Evolutionary conservation across 176 grass and related monocot species (phyloP), one percentile per base, ranked within the genome.

Genomic region (Musa itinerans): DNA sequence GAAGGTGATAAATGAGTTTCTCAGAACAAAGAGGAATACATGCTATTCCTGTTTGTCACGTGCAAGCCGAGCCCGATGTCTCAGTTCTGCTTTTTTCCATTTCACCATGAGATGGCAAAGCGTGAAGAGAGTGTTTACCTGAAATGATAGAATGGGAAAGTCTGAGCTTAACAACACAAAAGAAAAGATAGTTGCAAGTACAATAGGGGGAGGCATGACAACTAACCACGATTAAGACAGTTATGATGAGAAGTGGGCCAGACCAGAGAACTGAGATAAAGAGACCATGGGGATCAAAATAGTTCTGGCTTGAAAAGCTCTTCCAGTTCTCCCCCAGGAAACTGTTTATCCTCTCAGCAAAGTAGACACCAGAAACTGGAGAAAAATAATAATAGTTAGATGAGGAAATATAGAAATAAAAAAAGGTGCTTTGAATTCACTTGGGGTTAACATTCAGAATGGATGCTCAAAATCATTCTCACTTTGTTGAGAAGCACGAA

Each of bases 181-280:
- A 23, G 25, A 23, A 24, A 53, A 4, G 1, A 20, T 1, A 17
- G 8, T 29, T 73, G 12, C 50, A 73, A 73, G 10, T 24, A 72
- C 29, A 48, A 25, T 25, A 10, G 50, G 20, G 21, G 68, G 68
- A 68, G 62, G 55, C 16, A 76, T 26, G 62, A 52, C 14, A 54
- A 87, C 80, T 78, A 82, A 96, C 93, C 87, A 92, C 74, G 70
- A 92, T 92, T 67, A 96, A 74, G 57, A 88, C 85, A 7, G 90
- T 87, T 71, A 89, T 85, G 73, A 90, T 8, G 16, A 97, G 81
- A 29, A 93, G 84, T 19, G 93, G 93, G 2, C 93, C 90, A 25
- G 93, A 97, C 93, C 93, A 93, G 69, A 97, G 20, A 0, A 90
- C 90, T 53, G 93, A 97, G 76, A 97, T 83, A 79, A 97, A 97